Evolutionary conservation across 2,329 filamentous ascomycete genomes (phyloP), one percentile per base, ranked within the genome.

Genomic region (Ceratocystis harringtonii): DNA sequence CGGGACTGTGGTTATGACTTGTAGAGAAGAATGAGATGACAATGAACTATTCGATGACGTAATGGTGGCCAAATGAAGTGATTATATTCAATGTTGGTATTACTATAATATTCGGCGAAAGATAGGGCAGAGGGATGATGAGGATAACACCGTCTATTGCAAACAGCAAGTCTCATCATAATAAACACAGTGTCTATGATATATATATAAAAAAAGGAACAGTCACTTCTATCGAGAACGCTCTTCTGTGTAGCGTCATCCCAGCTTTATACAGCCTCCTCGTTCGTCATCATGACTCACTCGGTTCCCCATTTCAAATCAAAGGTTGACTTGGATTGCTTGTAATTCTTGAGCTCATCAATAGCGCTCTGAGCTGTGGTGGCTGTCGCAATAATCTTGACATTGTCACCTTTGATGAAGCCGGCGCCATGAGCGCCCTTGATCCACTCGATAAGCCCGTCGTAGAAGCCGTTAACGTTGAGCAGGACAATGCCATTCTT

Each of bases 401-500:
- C 83, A 75, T 92, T 92, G 22, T 78, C 82, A 43, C 78, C 75
- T 64, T 81, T 81, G 61, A 99, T 85, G 72, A 96, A 97, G 0
- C 89, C 89, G 68, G 87, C 82, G 65, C 81, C 77, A 3, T 94
- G 87, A 7, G 88, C 86, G 69, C 84, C 88, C 72, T 81, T 79
- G 67, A 96, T 84, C 92, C 92, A 96, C 62, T 81, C 76, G 67
- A 96, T 75, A 68, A 99, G 78, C 0, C 91, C 91, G 74, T 95
- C 88, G 83, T 92, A 99, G 76, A 95, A 97, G 0, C 91, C 90
- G 65, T 92, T 85, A 30, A 96, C 81, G 74, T 97, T 97, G 70
- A 89, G 84, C 61, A 96, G 78, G 64, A 92, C 85, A 58, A 97
- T 85, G 2, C 88, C 89, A 62, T 82, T 80, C 70, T 80, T 81